These are phyloP conservation scores for Trichoderma lentiforme DNA, from an alignment of 2,329 filamentous ascomycete species.

Conservation along the genomic window DNA sequence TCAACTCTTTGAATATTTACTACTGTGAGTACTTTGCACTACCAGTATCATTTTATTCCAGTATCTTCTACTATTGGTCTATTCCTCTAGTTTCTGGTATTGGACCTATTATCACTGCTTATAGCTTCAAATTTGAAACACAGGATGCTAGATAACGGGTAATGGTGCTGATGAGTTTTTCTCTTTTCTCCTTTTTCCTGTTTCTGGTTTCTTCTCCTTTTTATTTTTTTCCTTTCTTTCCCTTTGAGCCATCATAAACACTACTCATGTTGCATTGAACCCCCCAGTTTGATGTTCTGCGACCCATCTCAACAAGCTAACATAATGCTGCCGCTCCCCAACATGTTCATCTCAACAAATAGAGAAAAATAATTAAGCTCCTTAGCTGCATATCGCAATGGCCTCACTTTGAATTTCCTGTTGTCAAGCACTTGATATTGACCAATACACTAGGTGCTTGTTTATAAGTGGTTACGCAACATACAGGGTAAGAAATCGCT, in stretches of 20 bases:
- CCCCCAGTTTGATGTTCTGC: neutral
- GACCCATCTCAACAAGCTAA: neutral
- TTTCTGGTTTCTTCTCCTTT: neutral
- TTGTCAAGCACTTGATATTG: neutral
- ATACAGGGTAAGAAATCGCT: neutral
- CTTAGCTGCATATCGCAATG: neutral
- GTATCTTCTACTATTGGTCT: neutral
- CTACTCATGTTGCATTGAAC: neutral
- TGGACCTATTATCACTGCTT: neutral
- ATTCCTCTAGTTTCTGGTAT: neutral
- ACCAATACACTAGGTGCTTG: neutral
- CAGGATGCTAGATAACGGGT: neutral
- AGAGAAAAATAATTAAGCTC: neutral
- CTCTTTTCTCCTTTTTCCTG: neutral
- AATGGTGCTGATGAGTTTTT: neutral
- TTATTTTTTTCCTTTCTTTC: neutral
- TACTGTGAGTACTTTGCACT: neutral
- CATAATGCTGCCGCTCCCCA: neutral
- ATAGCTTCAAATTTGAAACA: neutral
- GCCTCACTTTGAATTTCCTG: neutral
- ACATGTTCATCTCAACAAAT: neutral
- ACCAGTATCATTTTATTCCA: neutral
- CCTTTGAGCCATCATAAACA: neutral
- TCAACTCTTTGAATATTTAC: neutral
- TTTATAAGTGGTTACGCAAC: neutral